phyloP scores from a whole-genome alignment of 2,329 filamentous ascomycete species.

The Claviceps paspali region DNA sequence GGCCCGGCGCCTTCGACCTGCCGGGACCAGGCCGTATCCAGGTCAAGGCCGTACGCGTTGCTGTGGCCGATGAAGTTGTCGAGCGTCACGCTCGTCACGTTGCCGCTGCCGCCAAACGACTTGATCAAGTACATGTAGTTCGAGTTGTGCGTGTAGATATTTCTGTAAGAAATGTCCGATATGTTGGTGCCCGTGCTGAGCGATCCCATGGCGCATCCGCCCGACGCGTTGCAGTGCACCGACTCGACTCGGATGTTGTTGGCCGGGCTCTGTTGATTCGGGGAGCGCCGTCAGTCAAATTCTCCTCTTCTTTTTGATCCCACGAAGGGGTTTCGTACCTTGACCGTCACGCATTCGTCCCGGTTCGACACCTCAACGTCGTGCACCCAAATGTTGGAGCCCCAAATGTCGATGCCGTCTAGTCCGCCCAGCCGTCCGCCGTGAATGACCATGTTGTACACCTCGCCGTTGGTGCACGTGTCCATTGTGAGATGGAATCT shows the following conservation, averaged over 20 bases:
- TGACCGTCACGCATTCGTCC: constrained; percentile 2
- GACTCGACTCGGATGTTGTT: background rate
- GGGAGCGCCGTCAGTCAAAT: too few relatives aligned
- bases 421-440: background rate
- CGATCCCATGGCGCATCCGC: background rate
- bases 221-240: constrained; percentile 1
- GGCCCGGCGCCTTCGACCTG: background rate
- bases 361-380: constrained; percentile 1
- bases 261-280: background rate
- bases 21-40: background rate
- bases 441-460: background rate
- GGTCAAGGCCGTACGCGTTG: background rate
- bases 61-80: constrained; percentile 1
- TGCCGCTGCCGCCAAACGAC: constrained; percentile 1
- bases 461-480: background rate
- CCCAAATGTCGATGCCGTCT: background rate
- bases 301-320: too few relatives aligned
- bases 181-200: background rate
- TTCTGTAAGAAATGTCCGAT: background rate
- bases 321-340: too few relatives aligned
- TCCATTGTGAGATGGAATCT: background rate
- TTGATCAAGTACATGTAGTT: background rate
- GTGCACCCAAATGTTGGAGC: constrained; percentile 1
- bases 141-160: constrained; percentile 1
- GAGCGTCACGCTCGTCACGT: background rate